Conservation (phyloP, 2,329 filamentous ascomycete genomes). For the Neofusicoccum laricinum region DNA sequence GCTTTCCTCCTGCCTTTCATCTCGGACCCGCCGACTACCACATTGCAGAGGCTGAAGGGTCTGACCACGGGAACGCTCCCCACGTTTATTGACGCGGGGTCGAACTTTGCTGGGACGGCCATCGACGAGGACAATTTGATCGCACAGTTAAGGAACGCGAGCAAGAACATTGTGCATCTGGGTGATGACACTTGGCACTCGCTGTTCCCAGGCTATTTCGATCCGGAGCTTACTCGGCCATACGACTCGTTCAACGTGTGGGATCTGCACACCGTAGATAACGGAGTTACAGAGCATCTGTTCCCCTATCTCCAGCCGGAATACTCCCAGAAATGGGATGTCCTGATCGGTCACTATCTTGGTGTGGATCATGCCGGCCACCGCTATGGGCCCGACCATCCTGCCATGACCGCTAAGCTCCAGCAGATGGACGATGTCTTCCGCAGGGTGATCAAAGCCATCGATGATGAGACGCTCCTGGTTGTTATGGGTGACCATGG, state of each 20-base stretch:
- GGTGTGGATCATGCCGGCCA: slow-evolving; percentile 97
- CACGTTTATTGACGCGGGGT: slow-evolving; percentile 90
- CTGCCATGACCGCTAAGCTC: slow-evolving; percentile 86
- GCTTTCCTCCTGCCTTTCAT: slow-evolving; percentile 94
- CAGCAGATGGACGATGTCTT: slow-evolving; percentile 86
- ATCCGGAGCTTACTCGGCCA: slow-evolving; percentile 76
- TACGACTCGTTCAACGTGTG: slow-evolving; percentile 99
- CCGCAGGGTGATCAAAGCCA: slow-evolving; percentile 62
- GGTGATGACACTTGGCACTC: slow-evolving; percentile 98
- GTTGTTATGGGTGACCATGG: slow-evolving; percentile 99
- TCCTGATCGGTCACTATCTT: slow-evolving; percentile 91
- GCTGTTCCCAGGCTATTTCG: slow-evolving; percentile 91
- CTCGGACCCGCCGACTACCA: slow-evolving; percentile 92
- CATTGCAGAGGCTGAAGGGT: slow-evolving; percentile 87
- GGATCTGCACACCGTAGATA: slow-evolving; percentile 95
- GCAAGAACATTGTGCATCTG: slow-evolving; percentile 81
- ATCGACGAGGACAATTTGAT: slow-evolving; percentile 89
- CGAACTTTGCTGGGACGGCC: slow-evolving; percentile 90
- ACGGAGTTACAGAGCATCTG: slow-evolving; percentile 88
- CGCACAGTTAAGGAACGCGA: slow-evolving; percentile 60
- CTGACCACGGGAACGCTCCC: slow-evolving; percentile 92
- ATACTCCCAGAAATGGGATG: slow-evolving; percentile 74
- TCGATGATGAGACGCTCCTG: slow-evolving; percentile 84
- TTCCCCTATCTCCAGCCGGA: slow-evolving; percentile 72
- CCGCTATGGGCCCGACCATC: slow-evolving; percentile 88